These are phyloP conservation scores for Acidomyces sp. DNA, from an alignment of 495 filamentous ascomycete species.

Conservation along the genomic window DNA sequence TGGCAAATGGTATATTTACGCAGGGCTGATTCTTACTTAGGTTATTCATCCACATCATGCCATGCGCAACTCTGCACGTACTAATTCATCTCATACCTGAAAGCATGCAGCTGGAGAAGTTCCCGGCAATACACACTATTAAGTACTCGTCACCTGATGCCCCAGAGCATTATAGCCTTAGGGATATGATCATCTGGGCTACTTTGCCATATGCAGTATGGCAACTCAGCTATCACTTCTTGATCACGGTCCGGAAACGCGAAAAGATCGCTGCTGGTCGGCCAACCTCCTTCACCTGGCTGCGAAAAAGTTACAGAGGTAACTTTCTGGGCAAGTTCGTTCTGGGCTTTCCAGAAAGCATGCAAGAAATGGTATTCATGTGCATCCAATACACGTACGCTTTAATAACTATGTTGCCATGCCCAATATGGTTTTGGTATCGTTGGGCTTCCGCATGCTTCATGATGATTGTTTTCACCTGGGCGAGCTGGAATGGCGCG, in stretches of 20 bases:
- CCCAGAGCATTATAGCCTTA: constrained; percentile 62
- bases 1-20: no score
- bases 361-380: constrained; percentile 93
- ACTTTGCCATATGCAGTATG: constrained; percentile 83
- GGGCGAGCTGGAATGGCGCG: constrained; percentile 90
- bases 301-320: constrained; percentile 76
- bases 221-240: constrained; percentile 82
- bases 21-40: constrained; percentile 35
- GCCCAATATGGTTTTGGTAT: constrained; percentile 89
- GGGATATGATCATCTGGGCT: constrained; percentile 84
- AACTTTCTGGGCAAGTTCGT: constrained; percentile 79
- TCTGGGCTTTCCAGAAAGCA: constrained; percentile 52
- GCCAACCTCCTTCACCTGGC: constrained; percentile 94
- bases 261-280: constrained; percentile 93
- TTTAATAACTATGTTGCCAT: constrained; percentile 82
- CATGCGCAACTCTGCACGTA: constrained; percentile 81
- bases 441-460: constrained; percentile 66
- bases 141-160: constrained; percentile 56
- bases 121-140: constrained; percentile 77
- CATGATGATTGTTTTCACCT: constrained; percentile 64
- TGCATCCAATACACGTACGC: constrained; percentile 87
- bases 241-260: constrained; percentile 82
- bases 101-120: constrained; percentile 51
- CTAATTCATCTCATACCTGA: constrained; percentile 68
- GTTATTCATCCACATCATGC: constrained; percentile 98